Evolutionary conservation across 1,139 yeast species (phyloP), one percentile per base, ranked within the genome.

Genomic region (Kodamaea derodonti): DNA sequence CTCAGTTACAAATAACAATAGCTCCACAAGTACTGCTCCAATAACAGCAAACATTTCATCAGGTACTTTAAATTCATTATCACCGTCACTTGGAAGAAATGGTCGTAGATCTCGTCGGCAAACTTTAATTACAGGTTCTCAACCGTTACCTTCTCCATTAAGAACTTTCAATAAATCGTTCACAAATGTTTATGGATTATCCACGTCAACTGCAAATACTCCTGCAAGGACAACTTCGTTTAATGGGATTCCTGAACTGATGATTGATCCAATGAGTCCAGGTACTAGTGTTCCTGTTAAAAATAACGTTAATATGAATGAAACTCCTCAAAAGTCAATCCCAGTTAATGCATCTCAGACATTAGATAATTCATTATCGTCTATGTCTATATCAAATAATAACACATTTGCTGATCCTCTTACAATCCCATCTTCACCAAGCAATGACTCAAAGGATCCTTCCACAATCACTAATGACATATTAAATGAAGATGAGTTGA

Each of bases 51-150:
- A 32, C 30, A 25, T 33, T 11, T 33, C 33, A 17, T 23, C 26
- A 20, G 31, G 22, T 13, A 29, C 28, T 9, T 32, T 33, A 14
- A 18, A 17, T 25, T 25, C 28, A 12, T 25, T 45, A 29, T 58
- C 71, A 4, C 72, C 75, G 2, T 62, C 71, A 0, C 48, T 67
- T 17, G 72, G 72, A 2, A 51, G 74, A 37, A 64, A 64, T 42
- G 75, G 74, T 3, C 62, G 86, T 40, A 65, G 83, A 38, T 67
- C 86, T 17, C 72, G 95, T 49, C 65, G 95, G 31, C 80, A 79
- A 42, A 80, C 95, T 0, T 61, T 87, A 27, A 82, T 90, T 32
- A 85, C 95, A 0, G 96, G 92, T 1, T 82, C 92, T 0, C 92
- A 84, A 52, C 95, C 95, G 11, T 62, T 86, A 34, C 94, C 95